Evolutionary conservation across 768 basidiomycete species (phyloP).

Genomic region (Pulveroboletus sp.): DNA sequence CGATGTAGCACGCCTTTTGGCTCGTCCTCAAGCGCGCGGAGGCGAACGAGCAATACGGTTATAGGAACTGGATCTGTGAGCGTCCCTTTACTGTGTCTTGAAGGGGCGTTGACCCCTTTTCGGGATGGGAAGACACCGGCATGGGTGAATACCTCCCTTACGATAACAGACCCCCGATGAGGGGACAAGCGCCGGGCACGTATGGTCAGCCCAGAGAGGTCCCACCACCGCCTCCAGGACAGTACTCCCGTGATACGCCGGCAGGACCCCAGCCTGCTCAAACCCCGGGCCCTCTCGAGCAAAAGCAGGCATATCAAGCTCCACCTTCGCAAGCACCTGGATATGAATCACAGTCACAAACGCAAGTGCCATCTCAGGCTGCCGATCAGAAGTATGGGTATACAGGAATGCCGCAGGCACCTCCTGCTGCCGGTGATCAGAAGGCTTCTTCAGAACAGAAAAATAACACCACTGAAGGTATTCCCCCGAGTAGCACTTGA

Average conservation of each 20-base stretch:
- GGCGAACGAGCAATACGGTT: constrained; percentile 53
- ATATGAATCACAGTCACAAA: not conserved
- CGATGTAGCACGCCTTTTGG: constrained; percentile 72
- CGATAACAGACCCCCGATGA: not conserved
- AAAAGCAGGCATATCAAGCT: constrained; percentile 1
- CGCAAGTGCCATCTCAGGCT: too few relatives aligned
- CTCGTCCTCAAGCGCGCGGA: constrained; percentile 79
- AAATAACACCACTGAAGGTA: too few relatives aligned
- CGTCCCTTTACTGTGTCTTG: too few relatives aligned
- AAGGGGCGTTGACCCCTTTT: not conserved
- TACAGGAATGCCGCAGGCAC: too few relatives aligned
- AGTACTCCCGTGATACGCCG: too few relatives aligned
- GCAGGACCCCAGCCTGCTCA: not conserved
- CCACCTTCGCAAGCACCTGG: not conserved
- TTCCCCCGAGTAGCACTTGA: too few relatives aligned
- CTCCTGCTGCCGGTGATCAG: too few relatives aligned
- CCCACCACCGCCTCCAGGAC: not conserved
- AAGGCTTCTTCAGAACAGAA: too few relatives aligned
- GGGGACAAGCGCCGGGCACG: too few relatives aligned
- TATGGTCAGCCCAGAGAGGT: too few relatives aligned
- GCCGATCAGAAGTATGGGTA: constrained; percentile 14
- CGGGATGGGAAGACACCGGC: constrained; percentile 13
- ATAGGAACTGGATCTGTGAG: constrained; percentile 26
- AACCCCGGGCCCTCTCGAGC: constrained; percentile 9
- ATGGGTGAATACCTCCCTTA: constrained; percentile 18